A percentile compares a stretch with the other conserved stretches of the same genome.
Conservation (phyloP, 2,329 filamentous ascomycete species). For the Samsoniella hepiali region DNA sequence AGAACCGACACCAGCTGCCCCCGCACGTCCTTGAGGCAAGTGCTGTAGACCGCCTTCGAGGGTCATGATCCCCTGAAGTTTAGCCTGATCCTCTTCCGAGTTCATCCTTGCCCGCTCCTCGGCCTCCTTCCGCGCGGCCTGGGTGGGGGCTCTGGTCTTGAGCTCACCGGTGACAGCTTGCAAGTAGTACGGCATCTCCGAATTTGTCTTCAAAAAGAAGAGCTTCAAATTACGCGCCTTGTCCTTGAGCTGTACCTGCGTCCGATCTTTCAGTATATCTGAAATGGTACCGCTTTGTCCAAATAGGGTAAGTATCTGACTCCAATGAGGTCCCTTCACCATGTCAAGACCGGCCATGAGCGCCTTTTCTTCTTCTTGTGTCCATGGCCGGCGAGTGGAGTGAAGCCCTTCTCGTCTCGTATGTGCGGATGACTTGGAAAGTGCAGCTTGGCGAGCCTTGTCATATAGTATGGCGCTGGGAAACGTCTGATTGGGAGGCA, state of each 20-base stretch:
- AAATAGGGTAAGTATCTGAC: slow-evolving; percentile 80
- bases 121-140: slow-evolving; percentile 66
- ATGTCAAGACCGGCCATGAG: slow-evolving; percentile 84
- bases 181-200: slow-evolving; percentile 84
- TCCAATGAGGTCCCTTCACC: slow-evolving; percentile 91
- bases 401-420: slow-evolving; percentile 55
- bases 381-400: slow-evolving; percentile 75
- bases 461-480: slow-evolving; percentile 56
- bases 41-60: slow-evolving; percentile 52
- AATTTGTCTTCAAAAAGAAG: slow-evolving; percentile 87
- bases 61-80: slow-evolving; percentile 58
- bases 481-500: slow-evolving; percentile 56
- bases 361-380: slow-evolving; percentile 83
- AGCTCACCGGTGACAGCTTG: slow-evolving; percentile 86
- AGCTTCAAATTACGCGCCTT: slow-evolving; percentile 87
- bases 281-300: slow-evolving; percentile 76
- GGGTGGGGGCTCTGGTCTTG: slow-evolving; percentile 76
- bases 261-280: slow-evolving; percentile 81
- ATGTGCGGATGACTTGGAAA: slow-evolving; percentile 54
- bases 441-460: slow-evolving; percentile 55
- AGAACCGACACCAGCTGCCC: slow-evolving; percentile 27
- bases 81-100: slow-evolving; percentile 58
- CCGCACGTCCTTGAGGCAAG: slow-evolving; percentile 29
- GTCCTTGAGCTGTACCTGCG: slow-evolving; percentile 89
- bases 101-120: slow-evolving; percentile 59